phyloP scores from a whole-genome alignment of 2,329 filamentous ascomycete species.

The Leptographium galeiforme region DNA sequence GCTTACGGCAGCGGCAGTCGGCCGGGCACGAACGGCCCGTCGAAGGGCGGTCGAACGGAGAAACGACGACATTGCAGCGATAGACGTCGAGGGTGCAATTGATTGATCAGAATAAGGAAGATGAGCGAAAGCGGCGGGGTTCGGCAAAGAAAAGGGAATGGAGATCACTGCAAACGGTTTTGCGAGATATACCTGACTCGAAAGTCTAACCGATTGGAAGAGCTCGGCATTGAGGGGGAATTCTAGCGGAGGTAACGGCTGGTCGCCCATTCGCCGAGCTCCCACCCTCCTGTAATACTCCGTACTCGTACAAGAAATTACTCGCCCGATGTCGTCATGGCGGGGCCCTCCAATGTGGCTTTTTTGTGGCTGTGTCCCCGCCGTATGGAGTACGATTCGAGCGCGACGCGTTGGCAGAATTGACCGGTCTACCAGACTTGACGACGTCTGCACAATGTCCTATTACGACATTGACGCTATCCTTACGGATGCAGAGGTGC shows the following conservation, averaged over 20 bases:
- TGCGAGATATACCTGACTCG: neutral
- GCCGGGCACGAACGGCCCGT: slow-evolving; percentile 52
- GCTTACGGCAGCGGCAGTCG: slow-evolving; percentile 50
- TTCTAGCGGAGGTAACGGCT: slow-evolving; percentile 1
- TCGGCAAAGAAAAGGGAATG: neutral
- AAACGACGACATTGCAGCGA: slow-evolving; percentile 7
- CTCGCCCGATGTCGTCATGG: slow-evolving; percentile 2
- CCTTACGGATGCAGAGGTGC: slow-evolving; percentile 69
- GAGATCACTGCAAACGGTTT: neutral
- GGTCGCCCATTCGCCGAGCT: neutral
- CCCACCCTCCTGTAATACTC: neutral
- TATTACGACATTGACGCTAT: slow-evolving; percentile 82
- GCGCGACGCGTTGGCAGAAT: neutral
- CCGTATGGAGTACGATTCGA: neutral
- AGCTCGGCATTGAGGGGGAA: neutral
- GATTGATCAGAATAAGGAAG: no score
- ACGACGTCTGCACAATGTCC: slow-evolving; percentile 36
- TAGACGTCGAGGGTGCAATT: neutral
- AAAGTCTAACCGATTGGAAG: neutral
- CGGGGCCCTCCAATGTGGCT: neutral
- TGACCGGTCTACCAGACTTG: neutral
- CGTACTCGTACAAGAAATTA: no score
- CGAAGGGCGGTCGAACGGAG: slow-evolving; percentile 51
- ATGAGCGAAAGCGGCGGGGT: neutral
- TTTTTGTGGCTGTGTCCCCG: neutral